Base-by-base conservation (phyloP, 306 rosid species). In the Canavalia ensiformis region DNA sequence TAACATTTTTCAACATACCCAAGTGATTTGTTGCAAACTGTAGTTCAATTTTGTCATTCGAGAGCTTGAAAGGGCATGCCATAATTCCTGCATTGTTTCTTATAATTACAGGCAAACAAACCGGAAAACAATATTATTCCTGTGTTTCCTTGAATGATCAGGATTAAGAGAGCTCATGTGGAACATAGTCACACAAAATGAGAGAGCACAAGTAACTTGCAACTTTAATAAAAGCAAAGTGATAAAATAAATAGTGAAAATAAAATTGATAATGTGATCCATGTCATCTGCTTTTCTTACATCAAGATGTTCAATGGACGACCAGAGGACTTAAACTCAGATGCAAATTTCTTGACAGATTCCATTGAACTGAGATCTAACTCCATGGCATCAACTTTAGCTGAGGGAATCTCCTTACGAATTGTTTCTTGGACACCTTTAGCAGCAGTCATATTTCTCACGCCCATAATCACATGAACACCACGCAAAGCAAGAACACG, bases 41-140 rank as follows among this genome's bases (percentile, higher is more conserved):
- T 56, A 89, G 84, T 83, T 95, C 99, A 77, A 89, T 87, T 33
- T 90, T 90, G 88, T 95, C 98, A 56, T 87, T 88, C 30, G 98
- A 95, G 59, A 90, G 96, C 85, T 30, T 73, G 87, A 83, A 95
- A 12, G 98, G 93, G 72, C 90, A 83, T 37, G 96, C 97, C 99
- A 95, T 89, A 64, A 93, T 72, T 84, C 98, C 99, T 82, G 99
- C 98, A 85, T 95, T 95, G 86, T 95, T 95, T 86, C 99, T 95
- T 83, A 62, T 73, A 84, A 87, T 68, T 25, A 49, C 73, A 81
- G 63, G 74, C 51, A 73, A 86, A 81, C 82, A 89, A 45, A 65
- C 30, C 60, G 82, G 67, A 74, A 80, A 75, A 74, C 77, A 47
- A 89, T n/a, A 82, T 42, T 39, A 82, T 51, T 69, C 30, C 8